Base-by-base conservation (phyloP, 2,329 filamentous ascomycete species). In the Claviceps digitariae region DNA sequence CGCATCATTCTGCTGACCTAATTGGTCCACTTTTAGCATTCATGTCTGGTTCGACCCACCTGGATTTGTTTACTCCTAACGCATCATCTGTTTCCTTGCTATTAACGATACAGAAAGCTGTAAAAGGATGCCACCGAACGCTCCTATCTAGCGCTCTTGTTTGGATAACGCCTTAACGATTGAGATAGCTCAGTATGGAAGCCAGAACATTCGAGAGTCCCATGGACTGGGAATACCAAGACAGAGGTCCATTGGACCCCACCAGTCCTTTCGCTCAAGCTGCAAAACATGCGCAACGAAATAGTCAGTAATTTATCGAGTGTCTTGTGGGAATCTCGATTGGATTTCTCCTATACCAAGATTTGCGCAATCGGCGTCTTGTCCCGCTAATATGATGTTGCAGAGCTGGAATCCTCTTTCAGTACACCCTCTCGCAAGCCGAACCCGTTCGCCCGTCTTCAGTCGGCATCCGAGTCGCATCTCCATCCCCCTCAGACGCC, bases 161-260 rank as follows among this genome's bases (percentile, higher is more conserved):
- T 31, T 17, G 7, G n/a, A 50, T 25, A 41, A 41, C 17, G 45
- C 34, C 49, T n/a, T 7, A 13, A 44, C 36, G 13, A n/a, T 27
- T 46, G 25, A 17, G 12, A 6, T 40, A 29, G 21, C 34, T 15
- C 36, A 57, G 52, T 59, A 81, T 78, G 73, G 73, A 79, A 52
- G 72, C 72, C 58, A 72, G 81, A 60, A 79, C 75, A 2, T 76
- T 72, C 57, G 80, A 83, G 66, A 72, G 77, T 56, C 79, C 72
- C 57, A 84, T 84, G 81, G 81, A 84, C 60, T 84, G 78, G 77
- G 78, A 84, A 63, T 84, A 81, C 64, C 75, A 83, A 60, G 73
- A 72, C 56, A 66, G 70, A 48, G 79, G 75, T 1, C 79, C 79
- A 20, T 66, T 80, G 56, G 81, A 84, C 66, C 74, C 74, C 20